Conservation (phyloP, 306 rosid genomes). For the Cicer arietinum region DNA sequence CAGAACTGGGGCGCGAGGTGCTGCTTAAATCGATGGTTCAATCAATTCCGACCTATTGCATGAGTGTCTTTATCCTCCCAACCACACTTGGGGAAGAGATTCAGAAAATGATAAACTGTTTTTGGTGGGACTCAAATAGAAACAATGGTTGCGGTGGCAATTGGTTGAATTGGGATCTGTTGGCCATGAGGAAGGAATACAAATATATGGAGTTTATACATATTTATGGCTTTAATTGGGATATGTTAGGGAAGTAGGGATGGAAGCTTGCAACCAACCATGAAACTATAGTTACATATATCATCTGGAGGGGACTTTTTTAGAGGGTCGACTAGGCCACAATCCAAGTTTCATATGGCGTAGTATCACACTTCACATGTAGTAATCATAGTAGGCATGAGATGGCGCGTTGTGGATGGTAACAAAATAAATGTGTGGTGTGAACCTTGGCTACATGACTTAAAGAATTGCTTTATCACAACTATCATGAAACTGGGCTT, state of each 20-base stretch:
- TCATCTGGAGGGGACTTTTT: not conserved
- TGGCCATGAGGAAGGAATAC: not conserved
- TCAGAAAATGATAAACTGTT: not conserved
- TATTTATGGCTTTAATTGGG: not conserved
- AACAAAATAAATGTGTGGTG: not conserved
- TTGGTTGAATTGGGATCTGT: not conserved
- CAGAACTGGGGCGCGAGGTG: not conserved
- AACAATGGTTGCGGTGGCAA: not conserved
- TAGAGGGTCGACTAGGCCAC: not conserved
- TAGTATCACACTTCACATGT: not conserved
- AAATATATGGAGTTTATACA: not conserved
- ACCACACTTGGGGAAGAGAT: not conserved
- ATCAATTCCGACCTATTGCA: not conserved
- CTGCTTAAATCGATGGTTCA: not conserved
- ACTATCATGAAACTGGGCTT: no score
- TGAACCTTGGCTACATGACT: not conserved
- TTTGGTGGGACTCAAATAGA: not conserved
- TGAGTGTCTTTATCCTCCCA: not conserved
- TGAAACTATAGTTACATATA: not conserved
- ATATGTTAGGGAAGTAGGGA: not conserved
- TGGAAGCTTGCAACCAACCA: not conserved
- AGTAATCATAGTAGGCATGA: not conserved
- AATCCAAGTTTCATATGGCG: not conserved
- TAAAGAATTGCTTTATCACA: no score
- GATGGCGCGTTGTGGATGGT: not conserved